Conservation (phyloP, 2,329 filamentous ascomycete genomes). For the Pseudogymnoascus sp. region DNA sequence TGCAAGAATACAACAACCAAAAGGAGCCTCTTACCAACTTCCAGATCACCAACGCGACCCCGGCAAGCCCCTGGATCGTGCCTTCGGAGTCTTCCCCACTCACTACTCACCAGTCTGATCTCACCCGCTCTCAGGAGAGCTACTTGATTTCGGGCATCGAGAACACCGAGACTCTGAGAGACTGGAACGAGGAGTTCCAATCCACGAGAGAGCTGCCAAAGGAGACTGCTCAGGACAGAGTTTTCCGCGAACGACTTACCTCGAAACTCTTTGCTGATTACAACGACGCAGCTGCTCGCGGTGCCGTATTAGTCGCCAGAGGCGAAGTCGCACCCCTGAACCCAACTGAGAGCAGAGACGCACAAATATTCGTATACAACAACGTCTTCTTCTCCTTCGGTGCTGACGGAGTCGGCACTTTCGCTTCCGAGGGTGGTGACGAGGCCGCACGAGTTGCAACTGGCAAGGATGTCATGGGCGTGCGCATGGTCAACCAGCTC, state of each 20-base stretch:
- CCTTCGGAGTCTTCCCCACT: constrained; percentile 55
- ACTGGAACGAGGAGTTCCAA: constrained; percentile 99
- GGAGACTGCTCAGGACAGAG: constrained; percentile 87
- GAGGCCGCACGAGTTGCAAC: constrained; percentile 93
- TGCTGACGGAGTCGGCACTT: constrained; percentile 93
- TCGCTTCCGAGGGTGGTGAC: constrained; percentile 91
- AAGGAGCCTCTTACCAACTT: constrained; percentile 87
- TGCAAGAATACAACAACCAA: constrained; percentile 77
- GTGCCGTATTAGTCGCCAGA: constrained; percentile 82
- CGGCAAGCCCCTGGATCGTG: constrained; percentile 86
- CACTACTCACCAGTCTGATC: constrained; percentile 68
- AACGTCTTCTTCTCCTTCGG: constrained; percentile 99
- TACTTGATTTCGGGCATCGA: constrained; percentile 86
- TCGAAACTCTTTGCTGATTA: constrained; percentile 98
- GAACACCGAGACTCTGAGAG: constrained; percentile 85
- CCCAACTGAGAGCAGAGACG: constrained; percentile 83
- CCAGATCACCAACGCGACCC: constrained; percentile 91
- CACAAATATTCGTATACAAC: constrained; percentile 98
- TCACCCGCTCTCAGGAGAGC: constrained; percentile 84
- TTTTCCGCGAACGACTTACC: constrained; percentile 87
- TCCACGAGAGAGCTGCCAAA: constrained; percentile 90
- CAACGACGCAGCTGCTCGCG: constrained; percentile 86
- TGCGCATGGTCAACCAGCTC: constrained; percentile 91
- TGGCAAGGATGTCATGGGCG: constrained; percentile 90
- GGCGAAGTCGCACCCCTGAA: constrained; percentile 92